Conservation (phyloP, 1,139 yeast species). For the Kodamaea fungicola region DNA sequence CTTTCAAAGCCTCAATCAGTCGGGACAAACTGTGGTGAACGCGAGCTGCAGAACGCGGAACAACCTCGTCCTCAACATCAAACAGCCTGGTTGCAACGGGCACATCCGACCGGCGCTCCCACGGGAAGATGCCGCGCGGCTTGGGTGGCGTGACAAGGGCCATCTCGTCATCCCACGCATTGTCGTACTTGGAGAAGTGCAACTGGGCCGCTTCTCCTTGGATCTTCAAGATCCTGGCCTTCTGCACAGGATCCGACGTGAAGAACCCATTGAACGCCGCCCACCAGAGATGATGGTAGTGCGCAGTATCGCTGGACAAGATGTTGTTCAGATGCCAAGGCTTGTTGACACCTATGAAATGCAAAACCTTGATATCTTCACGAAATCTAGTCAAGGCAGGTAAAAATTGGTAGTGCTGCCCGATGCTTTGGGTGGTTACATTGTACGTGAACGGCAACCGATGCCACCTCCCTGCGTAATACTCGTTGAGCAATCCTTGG, state of each 20-base stretch:
- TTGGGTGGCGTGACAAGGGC: conserved; percentile 4
- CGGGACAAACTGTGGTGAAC: conserved; percentile 4
- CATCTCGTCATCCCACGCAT: conserved; percentile 24
- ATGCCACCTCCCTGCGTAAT: conserved; percentile 24
- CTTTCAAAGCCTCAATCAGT: conserved; percentile 9
- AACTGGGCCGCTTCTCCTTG: conserved; percentile 38
- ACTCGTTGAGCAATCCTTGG: conserved; percentile 32
- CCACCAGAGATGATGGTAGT: conserved; percentile 38
- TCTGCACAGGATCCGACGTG: conserved; percentile 8
- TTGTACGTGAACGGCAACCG: conserved; percentile 29
- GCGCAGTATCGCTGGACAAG: conserved; percentile 14
- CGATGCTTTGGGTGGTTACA: conserved; percentile 25
- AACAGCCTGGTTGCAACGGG: conserved; percentile 15
- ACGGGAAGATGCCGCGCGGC: conserved; percentile 32
- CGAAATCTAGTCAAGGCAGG: conserved; percentile 30
- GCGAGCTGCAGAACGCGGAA: conserved; percentile 4
- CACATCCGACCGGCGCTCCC: conserved; percentile 31
- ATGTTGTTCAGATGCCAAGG: conserved; percentile 24
- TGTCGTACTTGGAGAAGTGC: conserved; percentile 25
- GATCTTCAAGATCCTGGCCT: conserved; percentile 10
- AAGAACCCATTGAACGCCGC: conserved; percentile 24
- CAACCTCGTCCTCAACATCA: conserved; percentile 7
- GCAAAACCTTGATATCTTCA: conserved; percentile 25
- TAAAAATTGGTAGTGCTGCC: conserved; percentile 26
- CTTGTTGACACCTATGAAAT: conserved; percentile 27